A percentile compares a stretch with the other conserved stretches of the same genome.
Conservation (phyloP, 179 eudicot genomes). For the Patellifolia procumbens region DNA sequence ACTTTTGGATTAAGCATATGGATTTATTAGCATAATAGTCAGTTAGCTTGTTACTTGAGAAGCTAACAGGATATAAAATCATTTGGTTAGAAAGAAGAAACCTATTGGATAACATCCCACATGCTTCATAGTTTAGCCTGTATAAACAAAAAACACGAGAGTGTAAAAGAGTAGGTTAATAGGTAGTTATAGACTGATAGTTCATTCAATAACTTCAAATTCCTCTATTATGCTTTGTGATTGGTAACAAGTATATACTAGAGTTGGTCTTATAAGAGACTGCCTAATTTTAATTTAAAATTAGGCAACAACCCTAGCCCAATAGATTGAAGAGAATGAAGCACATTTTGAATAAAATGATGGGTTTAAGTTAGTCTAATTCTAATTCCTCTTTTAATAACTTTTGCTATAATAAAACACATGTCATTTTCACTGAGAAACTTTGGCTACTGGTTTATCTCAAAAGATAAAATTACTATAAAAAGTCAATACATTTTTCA, state of each 20-base stretch:
- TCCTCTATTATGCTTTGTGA: not conserved
- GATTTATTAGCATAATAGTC: conserved; percentile 9
- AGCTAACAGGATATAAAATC: not conserved
- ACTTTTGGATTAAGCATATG: conserved; percentile 18
- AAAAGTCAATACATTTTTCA: not conserved
- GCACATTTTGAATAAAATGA: too few relatives aligned
- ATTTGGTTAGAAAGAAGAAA: conserved; percentile 10
- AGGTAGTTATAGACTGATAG: too few relatives aligned
- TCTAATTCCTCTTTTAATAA: too few relatives aligned
- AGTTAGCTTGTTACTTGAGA: conserved; percentile 1
- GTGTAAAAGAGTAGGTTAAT: too few relatives aligned
- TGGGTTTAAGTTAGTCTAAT: too few relatives aligned
- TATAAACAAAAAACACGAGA: not conserved
- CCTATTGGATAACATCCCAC: conserved; percentile 17
- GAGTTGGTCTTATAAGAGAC: too few relatives aligned
- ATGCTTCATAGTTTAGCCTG: not conserved
- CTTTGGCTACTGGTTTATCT: not conserved
- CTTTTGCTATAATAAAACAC: too few relatives aligned
- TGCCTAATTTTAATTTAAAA: too few relatives aligned
- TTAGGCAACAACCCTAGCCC: too few relatives aligned
- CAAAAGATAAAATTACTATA: not conserved
- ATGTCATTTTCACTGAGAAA: not conserved
- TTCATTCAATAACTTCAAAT: too few relatives aligned
- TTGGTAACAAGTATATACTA: too few relatives aligned
- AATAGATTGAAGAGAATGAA: too few relatives aligned